Base-by-base conservation (phyloP, 1,284 basidiomycete species). In the Cryptococcus hybrid region DNA sequence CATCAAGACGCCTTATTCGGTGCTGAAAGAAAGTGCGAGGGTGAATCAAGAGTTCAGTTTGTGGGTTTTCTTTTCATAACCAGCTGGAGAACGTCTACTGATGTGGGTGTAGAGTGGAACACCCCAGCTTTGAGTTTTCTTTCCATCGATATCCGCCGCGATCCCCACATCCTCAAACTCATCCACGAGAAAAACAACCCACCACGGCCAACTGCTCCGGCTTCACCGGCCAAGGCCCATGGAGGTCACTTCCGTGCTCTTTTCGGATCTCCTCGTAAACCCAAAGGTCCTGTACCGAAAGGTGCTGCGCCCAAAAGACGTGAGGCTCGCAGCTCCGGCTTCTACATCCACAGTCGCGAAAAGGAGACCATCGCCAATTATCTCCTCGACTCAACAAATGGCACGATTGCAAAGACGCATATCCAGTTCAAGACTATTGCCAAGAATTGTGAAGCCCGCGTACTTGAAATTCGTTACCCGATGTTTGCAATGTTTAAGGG, bases 31-130 rank as follows among this genome's bases (percentile, higher is more conserved):
- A 42, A 85, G 88, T 35, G 85, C 84, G 55, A 82, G 81, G 18
- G 90, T 98, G 62, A 87, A 90, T 38, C 92, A 96, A 74, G 93
- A 98, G 75, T 98, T 97, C 67, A 92, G 96, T 68, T 80, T 95
- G 91, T 92, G 69, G 62, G 90, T 63, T 1, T 12, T 30, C 15
- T 12, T 30, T 5, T 13, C n/a, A 15, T 39, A 9, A 13, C 4
- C 15, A 6, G 15, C 15, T 42, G 40, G 40, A 24, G n/a, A 46
- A 30, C 3, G 30, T 30, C 30, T 5, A 34, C 30, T 56, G 48
- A 45, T 35, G 34, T 34, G 46, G 39, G 9, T 4, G 12, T 52
- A 74, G 70, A n/a, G 74, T 77, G 40, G 76, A 78, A 58, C 72
- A 75, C 69, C 88, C 84, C 76, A 92, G 92, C 74, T 86, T 94